Evolutionary conservation across 306 rosid species (phyloP).

Genomic region (Lagenaria siceraria): DNA sequence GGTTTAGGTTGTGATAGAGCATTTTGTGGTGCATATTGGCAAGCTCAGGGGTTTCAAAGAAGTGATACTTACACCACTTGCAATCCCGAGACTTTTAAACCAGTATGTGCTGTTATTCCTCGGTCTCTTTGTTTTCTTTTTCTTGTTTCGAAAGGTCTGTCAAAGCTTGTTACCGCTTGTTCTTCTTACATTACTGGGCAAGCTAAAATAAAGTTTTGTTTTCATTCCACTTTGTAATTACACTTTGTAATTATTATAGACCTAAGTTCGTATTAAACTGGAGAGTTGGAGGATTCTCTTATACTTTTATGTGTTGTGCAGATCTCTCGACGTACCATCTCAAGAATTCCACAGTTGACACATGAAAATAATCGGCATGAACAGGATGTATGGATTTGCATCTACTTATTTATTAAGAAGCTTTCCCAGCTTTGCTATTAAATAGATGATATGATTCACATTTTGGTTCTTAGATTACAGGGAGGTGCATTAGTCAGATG

Average conservation of each 20-base stretch:
- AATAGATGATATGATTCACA: not conserved
- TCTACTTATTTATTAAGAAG: not conserved
- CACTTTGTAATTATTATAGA: not conserved
- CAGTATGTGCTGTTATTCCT: conserved; percentile 28
- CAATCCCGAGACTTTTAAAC: conserved; percentile 49
- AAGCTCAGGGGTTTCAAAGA: conserved; percentile 33
- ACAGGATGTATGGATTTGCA: conserved; percentile 33
- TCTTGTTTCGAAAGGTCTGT: not conserved
- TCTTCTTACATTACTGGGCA: not conserved
- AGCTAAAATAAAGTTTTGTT: not conserved
- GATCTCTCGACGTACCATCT: conserved; percentile 45
- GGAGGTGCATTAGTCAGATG: conserved; percentile 59
- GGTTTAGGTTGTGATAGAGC: conserved; percentile 86
- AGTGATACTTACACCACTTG: conserved; percentile 41
- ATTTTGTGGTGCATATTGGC: conserved; percentile 86
- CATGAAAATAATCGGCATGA: conserved; percentile 80
- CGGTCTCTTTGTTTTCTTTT: not conserved
- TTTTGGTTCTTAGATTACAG: conserved; percentile 47
- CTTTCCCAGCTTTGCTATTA: conserved; percentile 4
- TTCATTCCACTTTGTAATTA: not conserved
- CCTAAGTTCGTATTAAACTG: not conserved
- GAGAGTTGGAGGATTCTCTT: not conserved
- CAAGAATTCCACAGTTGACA: conserved; percentile 46
- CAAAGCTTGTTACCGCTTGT: not conserved
- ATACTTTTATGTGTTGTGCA: conserved; percentile 15